Evolutionary conservation across 2,329 filamentous ascomycete species (phyloP).

Genomic region (Trichoderma citrinoviride): DNA sequence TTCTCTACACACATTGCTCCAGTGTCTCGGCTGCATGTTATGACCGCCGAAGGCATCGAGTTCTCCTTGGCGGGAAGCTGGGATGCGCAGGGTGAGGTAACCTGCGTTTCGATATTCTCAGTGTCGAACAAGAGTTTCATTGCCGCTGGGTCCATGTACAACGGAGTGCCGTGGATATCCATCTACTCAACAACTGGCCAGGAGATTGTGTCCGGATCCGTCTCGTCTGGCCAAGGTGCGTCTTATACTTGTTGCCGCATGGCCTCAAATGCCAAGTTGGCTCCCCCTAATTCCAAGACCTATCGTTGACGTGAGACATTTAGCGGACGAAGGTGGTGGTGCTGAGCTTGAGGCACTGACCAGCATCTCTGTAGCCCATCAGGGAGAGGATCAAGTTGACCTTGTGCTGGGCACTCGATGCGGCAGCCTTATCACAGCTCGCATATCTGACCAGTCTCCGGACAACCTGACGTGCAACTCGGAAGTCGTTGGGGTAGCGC

Average conservation of each 20-base stretch:
- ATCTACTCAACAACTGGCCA: slow-evolving; percentile 32
- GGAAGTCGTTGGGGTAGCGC: slow-evolving; percentile 39
- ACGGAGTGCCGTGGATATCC: slow-evolving; percentile 36
- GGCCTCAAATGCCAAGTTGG: no score
- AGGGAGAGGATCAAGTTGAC: slow-evolving; percentile 30
- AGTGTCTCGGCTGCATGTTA: slow-evolving; percentile 40
- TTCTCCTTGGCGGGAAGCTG: slow-evolving; percentile 34
- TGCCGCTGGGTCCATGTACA: slow-evolving; percentile 36
- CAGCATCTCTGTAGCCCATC: slow-evolving; percentile 41
- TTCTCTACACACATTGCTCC: slow-evolving; percentile 42
- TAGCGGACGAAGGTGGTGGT: not conserved
- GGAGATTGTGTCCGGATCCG: slow-evolving; percentile 23
- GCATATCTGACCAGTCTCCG: slow-evolving; percentile 25
- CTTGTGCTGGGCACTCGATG: slow-evolving; percentile 51
- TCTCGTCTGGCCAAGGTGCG: slow-evolving; percentile 22
- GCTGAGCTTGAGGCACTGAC: slow-evolving; percentile 43
- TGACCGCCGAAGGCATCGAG: slow-evolving; percentile 37
- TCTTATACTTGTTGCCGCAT: not conserved
- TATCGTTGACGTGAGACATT: not conserved
- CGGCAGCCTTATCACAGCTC: slow-evolving; percentile 49
- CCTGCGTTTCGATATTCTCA: slow-evolving; percentile 43
- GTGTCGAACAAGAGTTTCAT: slow-evolving; percentile 31
- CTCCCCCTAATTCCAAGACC: not conserved
- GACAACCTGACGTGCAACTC: slow-evolving; percentile 30
- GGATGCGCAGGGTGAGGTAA: slow-evolving; percentile 47